Percentiles rank a stretch among this genome's conserved stretches.
phyloP scores from a whole-genome alignment of 2,329 filamentous ascomycete species.

The Exophiala bonariae region DNA sequence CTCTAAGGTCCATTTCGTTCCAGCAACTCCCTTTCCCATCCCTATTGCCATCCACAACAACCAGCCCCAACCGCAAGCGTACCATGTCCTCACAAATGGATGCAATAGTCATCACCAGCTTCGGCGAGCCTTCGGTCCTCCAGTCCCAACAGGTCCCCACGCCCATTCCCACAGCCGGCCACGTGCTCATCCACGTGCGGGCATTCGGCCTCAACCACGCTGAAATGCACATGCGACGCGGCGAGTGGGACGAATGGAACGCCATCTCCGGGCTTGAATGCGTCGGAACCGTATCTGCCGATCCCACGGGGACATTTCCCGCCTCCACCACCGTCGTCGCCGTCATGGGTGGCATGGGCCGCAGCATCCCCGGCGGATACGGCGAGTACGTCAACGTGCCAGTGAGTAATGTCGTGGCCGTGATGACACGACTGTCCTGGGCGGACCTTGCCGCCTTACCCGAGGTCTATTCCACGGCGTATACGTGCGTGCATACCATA shows the following conservation, averaged over 20 bases:
- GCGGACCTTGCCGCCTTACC: constrained; percentile 42
- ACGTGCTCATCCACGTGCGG: constrained; percentile 38
- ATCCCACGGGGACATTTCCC: constrained; percentile 35
- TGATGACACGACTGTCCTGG: constrained; percentile 36
- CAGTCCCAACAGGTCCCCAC: constrained; percentile 28
- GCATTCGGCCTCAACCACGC: constrained; percentile 49
- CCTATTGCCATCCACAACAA: background rate
- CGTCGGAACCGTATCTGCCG: constrained; percentile 42
- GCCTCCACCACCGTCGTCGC: constrained; percentile 37
- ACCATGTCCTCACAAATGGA: constrained; percentile 30
- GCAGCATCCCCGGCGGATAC: constrained; percentile 41
- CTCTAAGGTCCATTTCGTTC: no score
- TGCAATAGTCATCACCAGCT: constrained; percentile 35
- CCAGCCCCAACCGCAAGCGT: no score
- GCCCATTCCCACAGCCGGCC: constrained; percentile 28
- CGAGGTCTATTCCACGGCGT: constrained; percentile 42
- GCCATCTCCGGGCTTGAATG: constrained; percentile 36
- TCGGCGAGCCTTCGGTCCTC: constrained; percentile 36
- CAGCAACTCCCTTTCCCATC: background rate
- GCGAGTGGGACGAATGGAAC: constrained; percentile 33
- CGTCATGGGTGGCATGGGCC: constrained; percentile 47
- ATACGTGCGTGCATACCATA: constrained; percentile 40
- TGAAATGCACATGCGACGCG: constrained; percentile 48
- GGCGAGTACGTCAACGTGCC: constrained; percentile 39
- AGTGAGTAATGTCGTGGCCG: constrained; percentile 35